Evolutionary conservation across 176 grass and related monocot species (phyloP).

Genomic region (Rhynchospora pubera): DNA sequence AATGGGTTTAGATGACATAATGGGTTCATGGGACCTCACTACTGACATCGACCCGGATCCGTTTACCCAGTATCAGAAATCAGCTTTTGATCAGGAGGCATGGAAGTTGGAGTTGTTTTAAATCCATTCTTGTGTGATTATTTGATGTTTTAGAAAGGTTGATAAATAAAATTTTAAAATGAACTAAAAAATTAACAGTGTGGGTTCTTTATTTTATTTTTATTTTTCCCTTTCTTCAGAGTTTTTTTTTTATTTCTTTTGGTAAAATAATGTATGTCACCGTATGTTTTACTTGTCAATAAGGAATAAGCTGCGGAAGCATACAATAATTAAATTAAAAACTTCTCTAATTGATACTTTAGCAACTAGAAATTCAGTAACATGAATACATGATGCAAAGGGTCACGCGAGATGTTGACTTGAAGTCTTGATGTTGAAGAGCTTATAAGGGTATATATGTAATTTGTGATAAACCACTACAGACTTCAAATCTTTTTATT

Average conservation of each 20-base stretch:
- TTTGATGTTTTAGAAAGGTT: conserved; percentile 17
- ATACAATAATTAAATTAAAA: not conserved
- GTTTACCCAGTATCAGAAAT: conserved; percentile 55
- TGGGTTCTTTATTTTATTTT: not conserved
- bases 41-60: conserved; percentile 37
- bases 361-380: too few relatives aligned
- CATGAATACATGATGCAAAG: too few relatives aligned
- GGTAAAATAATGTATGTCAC: conserved; percentile 1
- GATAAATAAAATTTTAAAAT: conserved; percentile 2
- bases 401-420: too few relatives aligned
- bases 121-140: conserved; percentile 15
- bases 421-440: too few relatives aligned
- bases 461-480: too few relatives aligned
- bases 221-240: not conserved
- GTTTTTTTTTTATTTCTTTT: not conserved
- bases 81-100: conserved; percentile 45
- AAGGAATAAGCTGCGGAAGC: not conserved
- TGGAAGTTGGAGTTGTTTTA: conserved; percentile 48
- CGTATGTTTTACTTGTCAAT: conserved; percentile 11
- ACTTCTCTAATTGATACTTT: not conserved
- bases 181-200: not conserved
- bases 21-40: not conserved
- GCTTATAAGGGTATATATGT: too few relatives aligned
- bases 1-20: conserved; percentile 49
- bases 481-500: too few relatives aligned